A percentile compares a stretch with the other conserved stretches of the same genome.
phyloP scores from a whole-genome alignment of 2,329 filamentous ascomycete genomes.

The Coleophoma cylindrospora region DNA sequence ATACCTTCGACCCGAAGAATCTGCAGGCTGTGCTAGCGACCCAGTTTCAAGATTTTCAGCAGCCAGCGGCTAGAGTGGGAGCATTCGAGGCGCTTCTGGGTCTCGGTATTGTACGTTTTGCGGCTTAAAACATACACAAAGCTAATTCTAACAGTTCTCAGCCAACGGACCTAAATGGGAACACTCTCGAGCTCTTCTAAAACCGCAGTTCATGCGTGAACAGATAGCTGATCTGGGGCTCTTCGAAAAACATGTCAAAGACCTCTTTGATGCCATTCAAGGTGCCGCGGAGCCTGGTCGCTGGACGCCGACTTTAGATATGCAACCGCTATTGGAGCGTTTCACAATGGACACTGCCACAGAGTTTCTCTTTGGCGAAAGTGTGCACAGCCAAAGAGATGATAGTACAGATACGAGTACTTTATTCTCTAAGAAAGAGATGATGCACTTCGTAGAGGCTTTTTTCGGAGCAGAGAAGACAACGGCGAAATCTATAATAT shows the following conservation, averaged over 20 bases:
- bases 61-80: slow-evolving; percentile 13
- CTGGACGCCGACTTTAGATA: slow-evolving; percentile 44
- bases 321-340: slow-evolving; percentile 55
- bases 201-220: slow-evolving; percentile 46
- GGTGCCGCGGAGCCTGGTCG: slow-evolving; percentile 9
- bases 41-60: slow-evolving; percentile 14
- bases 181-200: slow-evolving; percentile 35
- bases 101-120: slow-evolving; percentile 14
- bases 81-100: slow-evolving; percentile 11
- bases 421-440: slow-evolving; percentile 15
- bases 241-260: slow-evolving; percentile 54
- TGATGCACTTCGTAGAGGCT: slow-evolving; percentile 14
- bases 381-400: slow-evolving; percentile 31
- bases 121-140: slow-evolving; percentile 10
- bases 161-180: slow-evolving; percentile 14
- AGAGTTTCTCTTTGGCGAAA: slow-evolving; percentile 48
- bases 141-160: slow-evolving; percentile 11
- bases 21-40: slow-evolving; percentile 14
- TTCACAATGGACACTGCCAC: slow-evolving; percentile 28
- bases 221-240: slow-evolving; percentile 61
- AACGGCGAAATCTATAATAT: slow-evolving; percentile 14
- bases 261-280: slow-evolving; percentile 13
- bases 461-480: slow-evolving; percentile 13
- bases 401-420: slow-evolving; percentile 14
- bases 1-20: slow-evolving; percentile 9